These are phyloP conservation scores for Russula dissimulans DNA, from an alignment of 768 basidiomycete genomes.

Conservation along the genomic window DNA sequence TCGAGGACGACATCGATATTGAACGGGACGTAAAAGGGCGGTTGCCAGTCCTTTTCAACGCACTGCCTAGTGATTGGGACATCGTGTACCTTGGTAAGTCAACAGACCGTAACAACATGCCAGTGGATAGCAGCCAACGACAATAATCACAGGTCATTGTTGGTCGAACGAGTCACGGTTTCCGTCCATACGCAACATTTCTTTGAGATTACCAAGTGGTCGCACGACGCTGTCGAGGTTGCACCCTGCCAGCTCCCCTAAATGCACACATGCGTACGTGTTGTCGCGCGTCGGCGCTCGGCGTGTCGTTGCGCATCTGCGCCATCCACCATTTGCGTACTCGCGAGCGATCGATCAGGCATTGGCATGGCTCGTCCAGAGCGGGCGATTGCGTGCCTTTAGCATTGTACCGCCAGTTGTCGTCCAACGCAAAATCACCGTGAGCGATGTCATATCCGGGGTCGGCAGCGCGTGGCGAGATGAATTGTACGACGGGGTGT, in stretches of 20 bases:
- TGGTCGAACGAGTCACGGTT: constrained; percentile 62
- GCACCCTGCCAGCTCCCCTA: constrained; percentile 51
- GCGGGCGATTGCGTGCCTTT: constrained; percentile 45
- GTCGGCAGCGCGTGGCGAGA: constrained; percentile 52
- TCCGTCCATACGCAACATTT: constrained; percentile 27
- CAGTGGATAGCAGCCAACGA: constrained; percentile 1
- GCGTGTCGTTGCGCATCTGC: constrained; percentile 49
- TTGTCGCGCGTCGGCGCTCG: constrained; percentile 52
- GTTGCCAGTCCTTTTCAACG: constrained; percentile 37
- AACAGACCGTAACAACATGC: neutral
- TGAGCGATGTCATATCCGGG: constrained; percentile 46
- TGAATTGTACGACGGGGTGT: constrained; percentile 38
- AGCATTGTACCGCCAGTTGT: constrained; percentile 61
- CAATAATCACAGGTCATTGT: constrained; percentile 49
- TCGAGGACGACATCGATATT: constrained; percentile 78
- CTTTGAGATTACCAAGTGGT: constrained; percentile 10
- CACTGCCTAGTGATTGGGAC: constrained; percentile 58
- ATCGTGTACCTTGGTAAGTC: constrained; percentile 58
- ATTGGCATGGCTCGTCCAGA: constrained; percentile 54
- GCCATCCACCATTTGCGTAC: constrained; percentile 60
- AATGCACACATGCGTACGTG: constrained; percentile 68
- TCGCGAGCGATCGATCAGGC: constrained; percentile 73
- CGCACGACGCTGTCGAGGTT: constrained; percentile 27
- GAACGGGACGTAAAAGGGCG: constrained; percentile 47
- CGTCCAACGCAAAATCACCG: constrained; percentile 49